Conservation (phyloP, 768 basidiomycete genomes). For the Sarcomyxa edulis region DNA sequence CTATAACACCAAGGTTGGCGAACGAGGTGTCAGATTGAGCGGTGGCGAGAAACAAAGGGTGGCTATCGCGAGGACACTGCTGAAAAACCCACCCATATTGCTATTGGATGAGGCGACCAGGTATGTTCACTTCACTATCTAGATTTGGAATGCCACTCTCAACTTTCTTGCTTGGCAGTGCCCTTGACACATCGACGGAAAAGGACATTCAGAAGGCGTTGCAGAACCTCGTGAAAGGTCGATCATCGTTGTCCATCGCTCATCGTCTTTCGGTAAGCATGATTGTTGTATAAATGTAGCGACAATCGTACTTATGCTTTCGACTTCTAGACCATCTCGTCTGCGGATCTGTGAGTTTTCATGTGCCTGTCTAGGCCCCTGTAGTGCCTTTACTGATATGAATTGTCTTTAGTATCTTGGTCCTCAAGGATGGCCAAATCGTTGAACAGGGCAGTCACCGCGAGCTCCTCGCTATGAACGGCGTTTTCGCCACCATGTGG, state of each 20-base stretch:
- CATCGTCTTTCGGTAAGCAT: conserved; percentile 70
- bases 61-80: conserved; percentile 78
- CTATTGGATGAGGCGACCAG: conserved; percentile 77
- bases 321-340: conserved; percentile 48
- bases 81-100: conserved; percentile 82
- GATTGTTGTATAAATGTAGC: no score
- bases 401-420: conserved; percentile 60
- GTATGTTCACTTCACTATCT: conserved; percentile 22
- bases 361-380: background rate
- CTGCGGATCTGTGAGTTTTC: conserved; percentile 50
- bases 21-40: conserved; percentile 77
- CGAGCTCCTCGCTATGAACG: conserved; percentile 67
- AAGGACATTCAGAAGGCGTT: conserved; percentile 86
- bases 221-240: conserved; percentile 69
- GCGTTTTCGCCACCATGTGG: conserved; percentile 85
- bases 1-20: conserved; percentile 87
- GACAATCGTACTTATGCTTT: conserved; percentile 14
- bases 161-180: conserved; percentile 32
- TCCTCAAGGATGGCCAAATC: conserved; percentile 87
- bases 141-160: background rate
- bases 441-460: conserved; percentile 78
- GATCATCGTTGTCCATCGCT: conserved; percentile 74
- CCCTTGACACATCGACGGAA: conserved; percentile 87
- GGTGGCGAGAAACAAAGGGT: conserved; percentile 92
- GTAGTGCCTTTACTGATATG: conserved; percentile 7